Evolutionary conservation across 176 grass and related monocot species (phyloP).

Genomic region (Tillandsia leiboldiana): DNA sequence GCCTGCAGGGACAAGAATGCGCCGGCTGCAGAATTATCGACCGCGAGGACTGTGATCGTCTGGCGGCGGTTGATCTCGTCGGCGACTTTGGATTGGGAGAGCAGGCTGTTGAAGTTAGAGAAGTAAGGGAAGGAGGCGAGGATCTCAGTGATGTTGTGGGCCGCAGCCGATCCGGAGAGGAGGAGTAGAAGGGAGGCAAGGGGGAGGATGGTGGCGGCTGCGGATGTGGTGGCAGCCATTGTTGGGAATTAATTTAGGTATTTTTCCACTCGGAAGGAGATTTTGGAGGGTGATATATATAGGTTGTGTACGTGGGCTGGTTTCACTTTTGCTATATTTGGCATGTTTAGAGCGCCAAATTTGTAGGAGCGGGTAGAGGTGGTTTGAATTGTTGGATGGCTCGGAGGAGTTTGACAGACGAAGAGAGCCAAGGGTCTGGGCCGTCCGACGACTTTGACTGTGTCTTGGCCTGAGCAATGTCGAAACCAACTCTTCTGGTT

Average conservation of each 20-base stretch:
- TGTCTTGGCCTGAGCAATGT: too few species aligned
- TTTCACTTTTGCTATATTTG: not conserved
- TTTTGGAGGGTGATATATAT: not conserved
- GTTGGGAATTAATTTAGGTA: not conserved
- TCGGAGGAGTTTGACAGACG: too few species aligned
- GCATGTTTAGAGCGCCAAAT: not conserved
- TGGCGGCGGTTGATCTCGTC: conserved; percentile 61
- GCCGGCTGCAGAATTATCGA: conserved; percentile 41
- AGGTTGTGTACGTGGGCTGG: not conserved
- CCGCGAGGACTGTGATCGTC: conserved; percentile 59
- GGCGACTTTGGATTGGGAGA: conserved; percentile 40
- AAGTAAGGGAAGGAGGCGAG: conserved; percentile 36
- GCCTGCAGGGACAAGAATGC: conserved; percentile 31
- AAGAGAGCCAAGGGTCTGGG: too few species aligned
- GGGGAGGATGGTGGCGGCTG: not conserved
- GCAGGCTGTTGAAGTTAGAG: conserved; percentile 42
- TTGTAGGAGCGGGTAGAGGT: not conserved
- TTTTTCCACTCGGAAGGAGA: not conserved
- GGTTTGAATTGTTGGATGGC: not conserved
- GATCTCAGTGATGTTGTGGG: conserved; percentile 49
- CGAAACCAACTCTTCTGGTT: too few species aligned
- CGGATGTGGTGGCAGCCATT: conserved; percentile 18
- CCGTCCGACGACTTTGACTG: too few species aligned
- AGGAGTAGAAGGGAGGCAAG: not conserved
- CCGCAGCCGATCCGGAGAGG: conserved; percentile 12